Conservation (phyloP, 495 filamentous ascomycete genomes). For the Aspergillus sclerotioniger region DNA sequence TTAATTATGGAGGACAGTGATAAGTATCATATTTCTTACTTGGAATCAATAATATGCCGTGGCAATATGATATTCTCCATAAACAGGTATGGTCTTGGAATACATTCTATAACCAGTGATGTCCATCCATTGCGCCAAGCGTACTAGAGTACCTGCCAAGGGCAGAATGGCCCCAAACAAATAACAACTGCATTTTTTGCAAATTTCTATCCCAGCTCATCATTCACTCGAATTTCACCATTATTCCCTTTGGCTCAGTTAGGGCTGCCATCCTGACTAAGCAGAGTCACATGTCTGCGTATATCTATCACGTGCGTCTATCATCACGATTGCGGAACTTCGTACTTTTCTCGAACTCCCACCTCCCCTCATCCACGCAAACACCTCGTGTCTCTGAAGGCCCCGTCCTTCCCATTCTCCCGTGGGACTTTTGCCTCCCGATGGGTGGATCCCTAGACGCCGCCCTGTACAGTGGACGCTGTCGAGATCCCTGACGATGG, state of each 20-base stretch:
- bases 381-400: conserved; percentile 21
- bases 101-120: too few relatives aligned
- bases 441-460: conserved; percentile 43
- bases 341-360: conserved; percentile 1
- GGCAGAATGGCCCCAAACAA: too few relatives aligned
- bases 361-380: conserved; percentile 13
- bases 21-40: too few relatives aligned
- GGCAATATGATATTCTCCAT: too few relatives aligned
- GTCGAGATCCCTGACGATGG: conserved; percentile 44
- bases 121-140: too few relatives aligned
- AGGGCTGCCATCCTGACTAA: conserved; percentile 1
- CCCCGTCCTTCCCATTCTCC: conserved; percentile 25
- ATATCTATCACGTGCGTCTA: not conserved
- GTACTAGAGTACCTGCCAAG: too few relatives aligned
- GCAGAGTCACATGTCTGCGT: conserved; percentile 2
- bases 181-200: too few relatives aligned
- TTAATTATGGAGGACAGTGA: too few relatives aligned
- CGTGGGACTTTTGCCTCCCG: conserved; percentile 34
- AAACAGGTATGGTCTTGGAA: too few relatives aligned
- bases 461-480: conserved; percentile 45
- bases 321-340: conserved; percentile 5
- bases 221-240: too few relatives aligned
- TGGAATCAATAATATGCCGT: too few relatives aligned
- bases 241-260: not conserved
- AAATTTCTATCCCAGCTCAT: not conserved